These are phyloP conservation scores for Sporothrix brasiliensis DNA, from an alignment of 2,329 filamentous ascomycete genomes.

Conservation along the genomic window DNA sequence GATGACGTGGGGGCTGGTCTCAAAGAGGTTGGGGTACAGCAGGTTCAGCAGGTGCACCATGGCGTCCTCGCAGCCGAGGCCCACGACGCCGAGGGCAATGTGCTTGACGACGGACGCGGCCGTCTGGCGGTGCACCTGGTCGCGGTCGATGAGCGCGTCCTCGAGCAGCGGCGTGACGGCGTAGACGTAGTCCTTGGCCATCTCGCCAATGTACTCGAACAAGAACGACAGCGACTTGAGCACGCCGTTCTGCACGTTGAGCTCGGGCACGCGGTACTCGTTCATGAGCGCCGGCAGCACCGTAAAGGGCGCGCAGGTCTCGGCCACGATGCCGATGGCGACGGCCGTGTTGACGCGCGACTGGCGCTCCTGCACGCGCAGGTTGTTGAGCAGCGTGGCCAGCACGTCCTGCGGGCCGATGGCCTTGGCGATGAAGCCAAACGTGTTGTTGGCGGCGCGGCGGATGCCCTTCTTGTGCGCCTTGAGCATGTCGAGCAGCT, in stretches of 20 bases:
- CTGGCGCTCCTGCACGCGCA: slow-evolving; percentile 95
- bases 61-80: slow-evolving; percentile 94
- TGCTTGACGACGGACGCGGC: slow-evolving; percentile 97
- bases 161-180: slow-evolving; percentile 94
- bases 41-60: slow-evolving; percentile 98
- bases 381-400: slow-evolving; percentile 92
- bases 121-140: slow-evolving; percentile 97
- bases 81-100: slow-evolving; percentile 94
- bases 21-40: slow-evolving; percentile 94
- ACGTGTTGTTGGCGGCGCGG: slow-evolving; percentile 97
- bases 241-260: slow-evolving; percentile 98
- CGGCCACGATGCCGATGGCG: slow-evolving; percentile 96
- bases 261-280: slow-evolving; percentile 95
- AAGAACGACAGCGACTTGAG: slow-evolving; percentile 96
- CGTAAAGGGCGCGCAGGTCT: slow-evolving; percentile 97
- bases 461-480: slow-evolving; percentile 99
- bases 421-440: slow-evolving; percentile 98
- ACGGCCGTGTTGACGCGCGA: slow-evolving; percentile 98
- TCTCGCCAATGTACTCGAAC: slow-evolving; percentile 99
- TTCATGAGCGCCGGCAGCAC: slow-evolving; percentile 99
- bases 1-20: slow-evolving; percentile 97
- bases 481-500: slow-evolving; percentile 98
- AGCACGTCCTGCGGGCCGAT: slow-evolving; percentile 97
- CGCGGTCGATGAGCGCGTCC: slow-evolving; percentile 94
- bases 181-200: slow-evolving; percentile 99